phyloP scores from a whole-genome alignment of 495 filamentous ascomycete genomes.

The Penicillium samsonianum region DNA sequence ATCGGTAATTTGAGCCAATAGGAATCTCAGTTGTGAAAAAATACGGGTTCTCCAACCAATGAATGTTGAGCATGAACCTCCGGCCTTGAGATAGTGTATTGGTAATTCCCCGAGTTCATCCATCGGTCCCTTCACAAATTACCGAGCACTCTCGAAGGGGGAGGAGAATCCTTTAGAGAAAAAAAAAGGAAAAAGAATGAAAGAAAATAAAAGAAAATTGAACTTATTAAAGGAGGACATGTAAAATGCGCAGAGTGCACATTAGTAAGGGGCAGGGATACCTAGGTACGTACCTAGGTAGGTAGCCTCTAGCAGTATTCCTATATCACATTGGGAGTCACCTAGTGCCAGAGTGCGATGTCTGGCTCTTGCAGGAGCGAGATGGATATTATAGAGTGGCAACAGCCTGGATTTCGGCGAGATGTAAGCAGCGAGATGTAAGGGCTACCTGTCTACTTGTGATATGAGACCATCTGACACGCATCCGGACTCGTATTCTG shows the following conservation, averaged over 20 bases:
- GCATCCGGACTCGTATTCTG: neutral
- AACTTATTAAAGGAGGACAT: neutral
- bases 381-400: rapidly evolving
- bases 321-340: too few relatives aligned
- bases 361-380: neutral
- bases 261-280: too few relatives aligned
- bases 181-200: too few relatives aligned
- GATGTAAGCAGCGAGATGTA: too few relatives aligned
- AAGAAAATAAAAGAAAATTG: neutral
- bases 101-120: slow-evolving; percentile 11
- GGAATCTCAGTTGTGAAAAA: rapidly evolving
- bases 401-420: too few relatives aligned
- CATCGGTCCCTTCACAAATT: neutral
- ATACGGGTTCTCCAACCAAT: slow-evolving; percentile 13
- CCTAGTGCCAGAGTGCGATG: too few relatives aligned
- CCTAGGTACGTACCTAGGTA: too few relatives aligned
- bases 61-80: rapidly evolving
- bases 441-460: neutral
- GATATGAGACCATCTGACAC: neutral
- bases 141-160: neutral
- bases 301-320: too few relatives aligned
- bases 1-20: slow-evolving; percentile 11
- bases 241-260: too few relatives aligned
- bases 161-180: too few relatives aligned
- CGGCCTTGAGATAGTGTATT: slow-evolving; percentile 19